A percentile compares a stretch with the other conserved stretches of the same genome.
These are phyloP conservation scores for Fonsecaea multimorphosa DNA, from an alignment of 2,329 filamentous ascomycete species.

Conservation along the genomic window DNA sequence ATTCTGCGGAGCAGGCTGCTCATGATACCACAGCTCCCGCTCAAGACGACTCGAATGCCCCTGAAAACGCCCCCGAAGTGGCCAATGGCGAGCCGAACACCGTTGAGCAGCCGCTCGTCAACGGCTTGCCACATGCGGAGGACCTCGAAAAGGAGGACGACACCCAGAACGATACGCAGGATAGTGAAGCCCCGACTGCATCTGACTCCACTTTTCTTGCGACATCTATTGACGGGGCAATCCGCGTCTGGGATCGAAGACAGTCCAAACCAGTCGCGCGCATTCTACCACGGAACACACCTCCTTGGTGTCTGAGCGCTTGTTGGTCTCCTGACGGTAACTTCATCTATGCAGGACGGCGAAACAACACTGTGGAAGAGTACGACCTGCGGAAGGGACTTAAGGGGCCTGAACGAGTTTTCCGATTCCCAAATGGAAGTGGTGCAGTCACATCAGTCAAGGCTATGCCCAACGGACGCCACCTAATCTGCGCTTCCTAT, in stretches of 20 bases:
- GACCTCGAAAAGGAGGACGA: conserved; percentile 42
- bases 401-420: conserved; percentile 74
- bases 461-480: conserved; percentile 89
- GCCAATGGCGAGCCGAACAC: conserved; percentile 35
- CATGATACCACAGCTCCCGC: conserved; percentile 4
- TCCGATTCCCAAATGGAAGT: conserved; percentile 88
- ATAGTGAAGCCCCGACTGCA: conserved; percentile 50
- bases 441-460: conserved; percentile 86
- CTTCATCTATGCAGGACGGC: conserved; percentile 86
- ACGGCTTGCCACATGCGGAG: conserved; percentile 53
- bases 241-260: conserved; percentile 62
- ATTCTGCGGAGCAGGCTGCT: conserved; percentile 13
- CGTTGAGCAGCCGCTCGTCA: conserved; percentile 42
- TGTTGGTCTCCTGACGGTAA: conserved; percentile 98
- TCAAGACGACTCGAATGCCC: conserved; percentile 24
- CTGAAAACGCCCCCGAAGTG: conserved; percentile 26
- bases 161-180: conserved; percentile 59
- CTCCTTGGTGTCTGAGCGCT: conserved; percentile 96
- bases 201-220: conserved; percentile 85
- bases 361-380: conserved; percentile 94
- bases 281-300: conserved; percentile 75
- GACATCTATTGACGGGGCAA: conserved; percentile 62
- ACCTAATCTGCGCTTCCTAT: conserved; percentile 84
- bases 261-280: conserved; percentile 77
- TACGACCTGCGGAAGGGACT: conserved; percentile 83